A percentile compares a stretch with the other conserved stretches of the same genome.
Evolutionary conservation across 352 stramenopile genomes (phyloP).

Genomic region (Aphanomyces astaci): DNA sequence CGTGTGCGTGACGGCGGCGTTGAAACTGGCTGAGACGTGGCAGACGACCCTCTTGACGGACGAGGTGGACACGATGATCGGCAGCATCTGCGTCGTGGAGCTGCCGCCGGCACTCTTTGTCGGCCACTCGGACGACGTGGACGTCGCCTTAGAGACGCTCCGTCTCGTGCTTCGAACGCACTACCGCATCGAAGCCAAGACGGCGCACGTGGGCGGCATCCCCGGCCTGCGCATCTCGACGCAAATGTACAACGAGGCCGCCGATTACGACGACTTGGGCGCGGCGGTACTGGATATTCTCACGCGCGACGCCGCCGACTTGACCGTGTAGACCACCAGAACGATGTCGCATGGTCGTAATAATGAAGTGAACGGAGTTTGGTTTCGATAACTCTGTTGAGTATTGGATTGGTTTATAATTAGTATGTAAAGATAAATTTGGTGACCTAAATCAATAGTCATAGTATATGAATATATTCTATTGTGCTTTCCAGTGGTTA

Average conservation of each 20-base stretch:
- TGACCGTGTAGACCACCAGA: too few species aligned
- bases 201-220: neutral
- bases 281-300: slow-evolving; percentile 12
- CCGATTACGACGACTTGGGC: slow-evolving; percentile 1
- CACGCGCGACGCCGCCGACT: neutral
- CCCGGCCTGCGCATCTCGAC: neutral
- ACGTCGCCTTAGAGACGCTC: neutral
- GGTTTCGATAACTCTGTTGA: too few species aligned
- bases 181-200: slow-evolving; percentile 13
- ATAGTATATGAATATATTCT: too few species aligned
- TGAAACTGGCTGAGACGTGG: slow-evolving; percentile 20
- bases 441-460: too few species aligned
- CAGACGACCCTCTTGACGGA: neutral
- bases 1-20: slow-evolving; percentile 26
- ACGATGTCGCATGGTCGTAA: too few species aligned
- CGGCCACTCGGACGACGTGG: neutral
- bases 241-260: slow-evolving; percentile 21
- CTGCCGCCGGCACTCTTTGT: neutral
- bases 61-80: slow-evolving; percentile 3
- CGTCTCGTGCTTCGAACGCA: neutral
- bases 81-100: neutral
- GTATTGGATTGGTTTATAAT: too few species aligned
- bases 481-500: too few species aligned
- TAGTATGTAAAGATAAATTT: too few species aligned
- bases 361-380: too few species aligned